Evolutionary conservation across 345 rosid genomes (phyloP), one percentile per base, ranked within the genome.

Genomic region (Capsella bursapastoris): DNA sequence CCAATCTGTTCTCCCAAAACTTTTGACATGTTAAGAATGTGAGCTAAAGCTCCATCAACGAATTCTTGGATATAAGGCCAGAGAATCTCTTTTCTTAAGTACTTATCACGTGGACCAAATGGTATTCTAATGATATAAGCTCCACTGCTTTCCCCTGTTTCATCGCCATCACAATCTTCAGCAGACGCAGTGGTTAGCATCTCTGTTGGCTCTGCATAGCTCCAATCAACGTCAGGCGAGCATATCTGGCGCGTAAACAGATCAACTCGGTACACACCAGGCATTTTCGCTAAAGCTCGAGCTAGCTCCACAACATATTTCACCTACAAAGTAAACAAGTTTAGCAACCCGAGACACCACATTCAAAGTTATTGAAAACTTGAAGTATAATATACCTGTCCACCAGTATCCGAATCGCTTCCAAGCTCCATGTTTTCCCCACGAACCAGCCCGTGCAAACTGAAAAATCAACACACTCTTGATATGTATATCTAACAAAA

Each of bases 351-450:
- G 12, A 22, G 31, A 40, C 9, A 28, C 14, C 2, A 3, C 29
- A 44, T 1, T 62, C 34, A 3, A 68, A 27, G 37, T 13, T 58
- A 50, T 29, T 4, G 22, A 56, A 25, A 44, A 34, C 64, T 40
- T 52, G 56, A 34, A 34, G 13, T 57, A 51, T 13, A 73, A 53
- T 41, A 63, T 84, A 94, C 97, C 90, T 95, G 99, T 74, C 97
- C 97, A 45, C 99, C 99, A 1, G 99, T 95, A 79, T 91, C 99
- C 6, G 97, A 95, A 82, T 94, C 98, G 34, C 98, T 83, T 62
- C 98, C 98, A 65, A 94, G 98, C 85, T 94, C 98, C 98, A 94
- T 94, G 60, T 91, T 87, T 32, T 94, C 98, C 57, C 97, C 97
- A 50, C 97, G 97, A 59, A 94, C 93, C 82, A 94, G 72, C 15